Evolutionary conservation across 2,329 filamentous ascomycete species (phyloP).

Genomic region (Ophiocordyceps polyrhachis-furcata): DNA sequence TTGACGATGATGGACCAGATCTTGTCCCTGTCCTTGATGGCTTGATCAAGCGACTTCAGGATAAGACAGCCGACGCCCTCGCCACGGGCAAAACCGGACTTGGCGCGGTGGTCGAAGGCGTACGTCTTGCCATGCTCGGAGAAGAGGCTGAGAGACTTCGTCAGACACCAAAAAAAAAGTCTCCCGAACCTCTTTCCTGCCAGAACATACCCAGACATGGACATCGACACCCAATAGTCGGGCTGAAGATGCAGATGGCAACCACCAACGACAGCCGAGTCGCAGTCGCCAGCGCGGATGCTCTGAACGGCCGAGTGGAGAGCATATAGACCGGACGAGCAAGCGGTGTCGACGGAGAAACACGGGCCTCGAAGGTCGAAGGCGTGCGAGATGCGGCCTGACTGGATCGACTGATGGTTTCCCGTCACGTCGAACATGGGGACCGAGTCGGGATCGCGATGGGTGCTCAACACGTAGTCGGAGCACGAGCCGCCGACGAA

Average conservation of each 20-base stretch:
- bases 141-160: slow-evolving; percentile 11
- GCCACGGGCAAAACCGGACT: slow-evolving; percentile 37
- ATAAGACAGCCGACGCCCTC: slow-evolving; percentile 38
- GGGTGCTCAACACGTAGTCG: slow-evolving; percentile 26
- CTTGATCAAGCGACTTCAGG: slow-evolving; percentile 36
- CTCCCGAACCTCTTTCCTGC: neutral
- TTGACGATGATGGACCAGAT: slow-evolving; percentile 31
- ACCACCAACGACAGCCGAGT: slow-evolving; percentile 26
- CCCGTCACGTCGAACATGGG: slow-evolving; percentile 34
- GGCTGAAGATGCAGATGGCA: slow-evolving; percentile 28
- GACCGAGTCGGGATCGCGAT: slow-evolving; percentile 25
- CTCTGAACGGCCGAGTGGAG: slow-evolving; percentile 31
- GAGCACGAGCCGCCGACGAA: slow-evolving; percentile 28
- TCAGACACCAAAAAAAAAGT: neutral
- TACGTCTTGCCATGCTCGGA: slow-evolving; percentile 31
- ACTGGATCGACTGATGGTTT: slow-evolving; percentile 30
- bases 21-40: slow-evolving; percentile 33
- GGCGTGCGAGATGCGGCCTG: slow-evolving; percentile 35
- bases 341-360: slow-evolving; percentile 32
- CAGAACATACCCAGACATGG: slow-evolving; percentile 9
- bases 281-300: slow-evolving; percentile 25
- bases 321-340: slow-evolving; percentile 30
- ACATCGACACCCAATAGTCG: slow-evolving; percentile 15
- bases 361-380: slow-evolving; percentile 35
- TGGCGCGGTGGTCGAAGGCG: slow-evolving; percentile 15